Conservation (phyloP, 345 rosid species). For the Erucastrum elatum region DNA sequence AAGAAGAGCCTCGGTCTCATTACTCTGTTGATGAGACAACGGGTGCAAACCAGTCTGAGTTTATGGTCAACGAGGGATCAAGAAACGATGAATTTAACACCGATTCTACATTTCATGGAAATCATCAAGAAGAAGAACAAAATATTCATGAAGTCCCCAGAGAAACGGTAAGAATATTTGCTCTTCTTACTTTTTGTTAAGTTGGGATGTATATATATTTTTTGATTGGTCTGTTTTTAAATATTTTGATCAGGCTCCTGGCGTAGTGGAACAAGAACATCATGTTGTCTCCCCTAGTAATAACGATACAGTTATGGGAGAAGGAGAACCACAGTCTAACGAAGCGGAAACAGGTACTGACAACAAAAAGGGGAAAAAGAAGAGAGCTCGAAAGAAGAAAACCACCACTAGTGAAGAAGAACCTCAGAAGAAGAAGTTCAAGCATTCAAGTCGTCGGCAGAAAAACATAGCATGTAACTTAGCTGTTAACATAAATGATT, state of each 20-base stretch:
- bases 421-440: constrained; percentile 58
- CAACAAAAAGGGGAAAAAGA: background rate
- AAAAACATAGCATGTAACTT: constrained; percentile 51
- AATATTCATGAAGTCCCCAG: constrained; percentile 35
- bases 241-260: constrained; percentile 13
- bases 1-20: constrained; percentile 38
- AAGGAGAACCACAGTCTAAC: constrained; percentile 18
- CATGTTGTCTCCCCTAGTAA: constrained; percentile 8
- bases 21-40: constrained; percentile 37
- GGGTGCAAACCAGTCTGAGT: constrained; percentile 33
- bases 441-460: constrained; percentile 70
- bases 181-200: background rate
- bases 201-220: background rate
- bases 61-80: constrained; percentile 33
- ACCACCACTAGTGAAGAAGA: constrained; percentile 41
- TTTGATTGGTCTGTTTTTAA: background rate
- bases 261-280: constrained; percentile 18
- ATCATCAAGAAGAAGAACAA: constrained; percentile 24
- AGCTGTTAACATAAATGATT: background rate
- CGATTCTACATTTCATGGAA: background rate
- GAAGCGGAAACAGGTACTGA: constrained; percentile 22
- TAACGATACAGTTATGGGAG: constrained; percentile 22
- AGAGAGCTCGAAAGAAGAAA: constrained; percentile 44
- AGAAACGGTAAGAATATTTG: constrained; percentile 44
- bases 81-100: constrained; percentile 13